These are phyloP conservation scores for Ascochyta koolunga DNA, from an alignment of 2,329 filamentous ascomycete genomes.

Conservation along the genomic window DNA sequence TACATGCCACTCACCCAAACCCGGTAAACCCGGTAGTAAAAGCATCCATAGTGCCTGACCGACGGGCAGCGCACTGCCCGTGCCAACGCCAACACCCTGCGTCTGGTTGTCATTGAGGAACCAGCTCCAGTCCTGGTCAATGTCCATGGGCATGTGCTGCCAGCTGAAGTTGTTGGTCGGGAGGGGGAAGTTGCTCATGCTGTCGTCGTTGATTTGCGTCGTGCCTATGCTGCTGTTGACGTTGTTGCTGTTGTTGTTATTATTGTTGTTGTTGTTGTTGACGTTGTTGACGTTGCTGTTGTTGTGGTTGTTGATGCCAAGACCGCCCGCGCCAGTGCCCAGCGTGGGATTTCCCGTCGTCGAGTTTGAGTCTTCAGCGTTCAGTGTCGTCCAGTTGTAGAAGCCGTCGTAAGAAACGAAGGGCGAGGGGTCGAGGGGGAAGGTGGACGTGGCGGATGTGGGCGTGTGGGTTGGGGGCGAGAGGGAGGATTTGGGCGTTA, in stretches of 20 bases:
- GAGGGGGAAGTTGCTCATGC: conserved; percentile 39
- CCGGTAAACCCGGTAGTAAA: conserved; percentile 8
- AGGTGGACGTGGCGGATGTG: conserved; percentile 8
- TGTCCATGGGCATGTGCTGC: conserved; percentile 51
- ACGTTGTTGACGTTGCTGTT: conserved; percentile 1
- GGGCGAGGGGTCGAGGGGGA: conserved; percentile 26
- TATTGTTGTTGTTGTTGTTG: too few relatives aligned
- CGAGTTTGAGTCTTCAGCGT: conserved; percentile 16
- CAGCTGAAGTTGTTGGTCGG: conserved; percentile 46
- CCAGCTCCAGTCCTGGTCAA: conserved; percentile 52
- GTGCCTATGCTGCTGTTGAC: too few relatives aligned
- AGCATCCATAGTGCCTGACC: neutral
- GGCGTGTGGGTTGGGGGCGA: conserved; percentile 20
- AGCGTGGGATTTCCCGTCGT: neutral
- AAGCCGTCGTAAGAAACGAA: conserved; percentile 50
- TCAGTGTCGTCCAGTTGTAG: conserved; percentile 43
- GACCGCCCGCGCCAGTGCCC: neutral
- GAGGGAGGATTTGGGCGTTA: conserved; percentile 19
- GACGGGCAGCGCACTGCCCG: neutral
- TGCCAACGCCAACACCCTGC: conserved; percentile 1
- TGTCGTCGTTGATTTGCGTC: conserved; percentile 39
- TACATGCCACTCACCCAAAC: conserved; percentile 8
- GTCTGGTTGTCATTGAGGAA: conserved; percentile 43
- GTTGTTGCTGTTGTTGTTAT: too few relatives aligned
- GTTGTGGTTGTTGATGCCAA: neutral